Base-by-base conservation (phyloP, 1,284 basidiomycete genomes). In the Sporisorium graminicola region DNA sequence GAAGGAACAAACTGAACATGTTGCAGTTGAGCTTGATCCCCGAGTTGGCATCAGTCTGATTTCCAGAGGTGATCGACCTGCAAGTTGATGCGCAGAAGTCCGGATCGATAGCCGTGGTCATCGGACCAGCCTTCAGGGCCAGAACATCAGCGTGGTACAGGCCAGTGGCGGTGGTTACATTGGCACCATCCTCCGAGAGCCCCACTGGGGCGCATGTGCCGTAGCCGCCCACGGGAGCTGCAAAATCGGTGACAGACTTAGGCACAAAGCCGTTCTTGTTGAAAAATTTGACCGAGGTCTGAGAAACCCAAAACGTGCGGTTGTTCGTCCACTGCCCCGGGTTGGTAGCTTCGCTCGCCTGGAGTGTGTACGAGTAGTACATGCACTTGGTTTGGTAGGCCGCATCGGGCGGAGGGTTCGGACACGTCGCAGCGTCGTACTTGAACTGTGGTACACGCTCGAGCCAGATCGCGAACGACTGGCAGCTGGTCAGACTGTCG, bases 21-120 rank as follows among this genome's bases (percentile, higher is more conserved):
- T 54, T 54, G 52, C 52, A 54, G 33, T 54, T 54, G 33, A 40
- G 33, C 35, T 40, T 54, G 31, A 54, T 35, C 22, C 52, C 52
- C 22, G 31, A 37, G 5, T 8, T 8, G 20, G 5, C 52, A 26
- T 35, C 22, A 2, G 33, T 9, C 7, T 31, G 29, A 13, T 18
- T 16, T 6, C 16, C 52, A 40, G 52, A 40, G 20, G 44, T 46
- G 44, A 46, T 46, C 20, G 44, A 13, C 20, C 14, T 46, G 44
- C 44, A 46, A 12, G 8, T 12, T 8, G 31, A 7, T 24, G 35
- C 35, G 20, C 52, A 54, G n/a, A 54, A 54, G 33, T 31, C 35
- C 4, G 52, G 52, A 20, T 54, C 52, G 2, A 54, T 24, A 10
- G 22, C 33, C 2, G 52, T 54, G 35, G 29, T 24, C 52, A 54